Base-by-base conservation (phyloP, 2,329 filamentous ascomycete genomes). In the Alternaria sp. region DNA sequence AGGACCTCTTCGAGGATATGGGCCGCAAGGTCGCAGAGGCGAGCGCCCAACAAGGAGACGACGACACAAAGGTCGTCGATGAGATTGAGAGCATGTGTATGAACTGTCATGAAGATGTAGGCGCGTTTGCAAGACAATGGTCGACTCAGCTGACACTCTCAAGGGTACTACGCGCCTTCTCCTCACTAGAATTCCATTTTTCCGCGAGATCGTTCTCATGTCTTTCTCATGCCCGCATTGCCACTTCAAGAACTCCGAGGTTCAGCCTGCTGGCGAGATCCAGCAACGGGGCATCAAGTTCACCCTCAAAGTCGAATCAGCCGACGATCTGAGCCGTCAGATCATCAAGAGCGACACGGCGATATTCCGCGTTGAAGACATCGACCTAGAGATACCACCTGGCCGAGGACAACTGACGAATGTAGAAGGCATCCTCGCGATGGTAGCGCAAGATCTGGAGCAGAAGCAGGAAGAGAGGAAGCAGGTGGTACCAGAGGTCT, bases 151-250 rank as follows among this genome's bases (percentile, higher is more conserved):
- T 74, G 51, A 76, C 22, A 49, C 32, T 28, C 32, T n/a, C 20
- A 3, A 96, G 91, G 95, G 95, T 72, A 87, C 84, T 1, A 99
- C 95, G 14, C 87, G 90, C 60, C 87, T 99, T 22, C 88, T 99
- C 43, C 88, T 99, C 55, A 96, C 96, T 16, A 88, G 89, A 66
- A 97, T 99, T 57, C 95, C 95, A 16, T 98, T 93, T 85, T 99
- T 99, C 84, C 93, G 93, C 82, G 94, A 99, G 79, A 89, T 99
- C 65, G 93, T 99, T 73, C 88, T 99, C 79, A 97, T 97, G 89
- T 98, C 94, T 64, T 99, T 99, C 80, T 87, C 88, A 67, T 99
- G 95, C 84, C 89, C 92, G 6, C 88, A 97, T 80, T 99, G 95
- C 82, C 84, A 89, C 75, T 90, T 94, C 81, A 88, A 91, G 67